These are phyloP conservation scores for Apiotrichum veenhuisii DNA, from an alignment of 1,284 basidiomycete genomes.

Conservation along the genomic window DNA sequence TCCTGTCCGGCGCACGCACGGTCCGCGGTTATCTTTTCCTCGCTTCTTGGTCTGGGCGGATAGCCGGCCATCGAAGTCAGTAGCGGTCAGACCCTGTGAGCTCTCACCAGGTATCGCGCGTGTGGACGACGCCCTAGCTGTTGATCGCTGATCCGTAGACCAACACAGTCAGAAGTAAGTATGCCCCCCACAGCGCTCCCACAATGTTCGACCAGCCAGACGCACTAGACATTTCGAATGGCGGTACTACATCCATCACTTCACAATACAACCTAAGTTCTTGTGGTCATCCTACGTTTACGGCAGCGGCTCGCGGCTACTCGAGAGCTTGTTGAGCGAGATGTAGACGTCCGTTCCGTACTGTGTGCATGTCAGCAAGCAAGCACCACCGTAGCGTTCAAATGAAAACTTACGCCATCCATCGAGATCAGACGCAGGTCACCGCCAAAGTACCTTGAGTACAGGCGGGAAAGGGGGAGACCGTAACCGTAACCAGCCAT, in stretches of 20 bases:
- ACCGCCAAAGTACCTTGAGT: conserved; percentile 67
- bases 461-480: conserved; percentile 77
- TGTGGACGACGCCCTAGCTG: no score
- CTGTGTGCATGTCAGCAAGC: background rate
- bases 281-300: conserved; percentile 1
- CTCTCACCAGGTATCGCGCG: no score
- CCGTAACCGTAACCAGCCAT: conserved; percentile 98
- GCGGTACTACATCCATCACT: background rate
- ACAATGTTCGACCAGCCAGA: no score
- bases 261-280: background rate
- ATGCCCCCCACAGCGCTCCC: no score
- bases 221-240: background rate
- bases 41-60: no score
- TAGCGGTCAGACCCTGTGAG: no score
- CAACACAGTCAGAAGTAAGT: no score
- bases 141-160: no score
- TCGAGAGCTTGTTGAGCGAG: conserved; percentile 46
- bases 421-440: conserved; percentile 95
- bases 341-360: conserved; percentile 64
- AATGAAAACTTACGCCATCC: conserved; percentile 61
- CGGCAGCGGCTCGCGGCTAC: conserved; percentile 25
- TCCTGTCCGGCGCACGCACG: no score
- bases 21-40: no score
- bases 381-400: background rate
- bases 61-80: no score